Base-by-base conservation (phyloP, 768 basidiomycete species). In the Hysterangium stoloniferum region DNA sequence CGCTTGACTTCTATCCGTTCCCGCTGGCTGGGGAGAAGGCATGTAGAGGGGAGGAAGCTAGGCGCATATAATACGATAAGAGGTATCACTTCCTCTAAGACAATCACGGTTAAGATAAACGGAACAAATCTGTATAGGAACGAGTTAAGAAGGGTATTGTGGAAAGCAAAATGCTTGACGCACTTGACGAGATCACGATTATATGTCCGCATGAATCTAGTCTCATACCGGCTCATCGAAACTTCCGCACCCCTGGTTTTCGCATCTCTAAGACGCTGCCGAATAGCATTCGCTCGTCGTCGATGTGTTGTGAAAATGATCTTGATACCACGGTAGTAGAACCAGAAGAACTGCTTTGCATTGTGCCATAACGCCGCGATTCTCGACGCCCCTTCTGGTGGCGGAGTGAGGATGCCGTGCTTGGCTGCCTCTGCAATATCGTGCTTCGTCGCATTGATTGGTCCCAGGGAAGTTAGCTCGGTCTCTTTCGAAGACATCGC, bases 31-130 rank as follows among this genome's bases (percentile, higher is more conserved):
- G 90, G 86, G 4, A 93, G 75, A 48, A 92, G 74, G 61, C 88
- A 91, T 0, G 90, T 92, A 2, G 88, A 91, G 1, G 90, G 90
- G 24, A 93, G 78, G 69, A 89, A 75, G 61, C 76, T 78, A 1
- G 90, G 90, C n/a, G 78, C 81, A 59, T 87, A 92, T 54, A 93
- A 77, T 24, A 87, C 87, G 54, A 91, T 77, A 54, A 93, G 73
- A 12, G 90, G 90, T 49, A 93, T 77, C 29, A 85, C 62, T 64
- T 93, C 90, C 64, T 93, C 90, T 1, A 88, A 69, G 12, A 91
- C 62, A 24, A 87, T 62, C 25, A 88, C 74, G 52, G 90, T 78
- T 57, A 86, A 57, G 7, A 89, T 61, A 67, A 92, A 93, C 0
- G 90, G 90, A 3, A 90, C 68, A 33, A 92, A 75, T 68, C 87